Conservation (phyloP, 2,329 filamentous ascomycete genomes). For the Beauveria varroae region DNA sequence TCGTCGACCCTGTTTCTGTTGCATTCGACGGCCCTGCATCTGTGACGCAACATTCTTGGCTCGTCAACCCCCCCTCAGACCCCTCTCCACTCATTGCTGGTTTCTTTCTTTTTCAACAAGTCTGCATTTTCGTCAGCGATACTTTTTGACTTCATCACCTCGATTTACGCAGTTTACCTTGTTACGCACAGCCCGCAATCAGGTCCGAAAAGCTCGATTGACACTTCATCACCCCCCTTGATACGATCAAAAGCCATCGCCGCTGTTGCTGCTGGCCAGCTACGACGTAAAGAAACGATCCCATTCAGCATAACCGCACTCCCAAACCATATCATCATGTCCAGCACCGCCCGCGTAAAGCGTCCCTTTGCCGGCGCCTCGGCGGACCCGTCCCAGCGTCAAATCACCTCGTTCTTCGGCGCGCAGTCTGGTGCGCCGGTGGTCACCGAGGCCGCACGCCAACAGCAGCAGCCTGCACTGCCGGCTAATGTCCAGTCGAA, state of each 20-base stretch:
- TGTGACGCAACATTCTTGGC: conserved; percentile 10
- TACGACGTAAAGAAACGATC: background rate
- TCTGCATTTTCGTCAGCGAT: background rate
- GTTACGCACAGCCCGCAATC: background rate
- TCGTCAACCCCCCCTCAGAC: background rate
- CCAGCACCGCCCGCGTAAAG: conserved; percentile 45
- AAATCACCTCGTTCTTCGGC: conserved; percentile 58
- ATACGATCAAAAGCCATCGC: background rate
- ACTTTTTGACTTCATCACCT: background rate
- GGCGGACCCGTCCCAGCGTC: conserved; percentile 50
- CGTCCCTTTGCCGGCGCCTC: conserved; percentile 54
- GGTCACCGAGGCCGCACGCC: conserved; percentile 20
- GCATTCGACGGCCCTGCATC: conserved; percentile 1
- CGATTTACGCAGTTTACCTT: background rate
- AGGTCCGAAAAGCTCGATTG: background rate
- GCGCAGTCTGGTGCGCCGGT: conserved; percentile 23
- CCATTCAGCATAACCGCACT: background rate
- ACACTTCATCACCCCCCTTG: background rate
- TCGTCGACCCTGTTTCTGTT: background rate
- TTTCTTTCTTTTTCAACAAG: background rate
- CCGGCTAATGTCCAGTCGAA: conserved; percentile 66
- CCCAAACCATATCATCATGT: conserved; percentile 32
- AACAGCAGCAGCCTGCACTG: conserved; percentile 42
- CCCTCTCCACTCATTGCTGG: conserved; percentile 3
- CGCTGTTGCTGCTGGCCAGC: conserved; percentile 9